Evolutionary conservation across 2,329 filamentous ascomycete genomes (phyloP), one percentile per base, ranked within the genome.

Genomic region (Akanthomyces dipterigenus): DNA sequence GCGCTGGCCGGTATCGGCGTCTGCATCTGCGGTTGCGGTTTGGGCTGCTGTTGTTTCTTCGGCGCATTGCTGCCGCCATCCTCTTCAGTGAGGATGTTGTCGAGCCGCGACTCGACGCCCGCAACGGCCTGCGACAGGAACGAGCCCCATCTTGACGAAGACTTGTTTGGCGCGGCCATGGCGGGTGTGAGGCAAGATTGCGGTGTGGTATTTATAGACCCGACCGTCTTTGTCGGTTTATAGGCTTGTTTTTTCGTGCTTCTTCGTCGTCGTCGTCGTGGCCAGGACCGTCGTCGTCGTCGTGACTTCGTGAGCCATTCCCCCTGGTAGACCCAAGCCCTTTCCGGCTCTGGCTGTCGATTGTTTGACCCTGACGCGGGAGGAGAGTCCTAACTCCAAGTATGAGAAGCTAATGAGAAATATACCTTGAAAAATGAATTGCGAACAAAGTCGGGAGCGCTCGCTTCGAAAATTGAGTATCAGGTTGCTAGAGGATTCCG

Each of bases 111-210:
- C 77, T 99, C 95, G 62, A 99, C 89, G 63, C 93, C 93, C 60
- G 93, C 92, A 63, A 98, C 91, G 65, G 93, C 93, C 75, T 93
- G 91, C 66, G 92, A 90, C 63, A 97, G 82, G 71, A 96, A 88
- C 36, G 86, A 86, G 50, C 88, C 89, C 89, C 89, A 92, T 85
- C 83, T 83, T 55, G 83, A 83, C 64, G 82, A 78, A 66, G 65
- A 62, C 69, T 84, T 83, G 64, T 75, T 75, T 38, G 79, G 75
- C 64, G 77, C 74, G 65, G 80, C 75, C 80, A 83, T 84, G 69
- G 67, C 54, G 31, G 64, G 62, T 61, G 38, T 22, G 18, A 46
- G 34, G 18, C 36, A 24, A 6, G 24, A 18, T 34, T 36, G 18
- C 40, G 22, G 3, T 26, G 24, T 20, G 14, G 26, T 31, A 16